Evolutionary conservation across 2,329 filamentous ascomycete species (phyloP).

Genomic region (Colletotrichum sp.): DNA sequence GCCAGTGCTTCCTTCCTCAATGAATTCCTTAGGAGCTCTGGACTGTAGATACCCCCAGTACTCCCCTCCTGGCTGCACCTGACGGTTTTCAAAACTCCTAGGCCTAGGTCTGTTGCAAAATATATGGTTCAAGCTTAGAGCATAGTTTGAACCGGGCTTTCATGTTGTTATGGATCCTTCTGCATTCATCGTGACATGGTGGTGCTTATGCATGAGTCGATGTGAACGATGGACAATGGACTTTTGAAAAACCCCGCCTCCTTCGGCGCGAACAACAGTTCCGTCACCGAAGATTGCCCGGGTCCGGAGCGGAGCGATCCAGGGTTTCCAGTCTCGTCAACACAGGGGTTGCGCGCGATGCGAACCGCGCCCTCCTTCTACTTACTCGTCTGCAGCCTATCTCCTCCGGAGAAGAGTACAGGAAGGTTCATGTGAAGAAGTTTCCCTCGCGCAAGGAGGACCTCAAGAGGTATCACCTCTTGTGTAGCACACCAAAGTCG

Average conservation of each 20-base stretch:
- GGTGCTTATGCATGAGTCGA: not conserved
- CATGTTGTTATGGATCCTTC: fast-evolving
- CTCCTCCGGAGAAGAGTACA: not conserved
- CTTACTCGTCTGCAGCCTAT: not conserved
- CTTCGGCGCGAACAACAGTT: not conserved
- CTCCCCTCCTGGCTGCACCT: not conserved
- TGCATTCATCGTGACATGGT: not conserved
- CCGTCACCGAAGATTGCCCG: not conserved
- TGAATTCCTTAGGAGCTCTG: no score
- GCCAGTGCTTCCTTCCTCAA: no score
- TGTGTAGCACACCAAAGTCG: fast-evolving
- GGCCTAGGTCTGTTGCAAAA: fast-evolving
- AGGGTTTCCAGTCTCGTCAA: not conserved
- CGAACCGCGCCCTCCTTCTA: not conserved
- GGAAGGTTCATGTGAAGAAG: not conserved
- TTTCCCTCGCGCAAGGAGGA: not conserved
- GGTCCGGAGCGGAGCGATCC: not conserved
- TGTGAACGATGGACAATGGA: not conserved
- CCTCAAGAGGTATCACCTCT: fast-evolving
- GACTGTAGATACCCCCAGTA: fast-evolving
- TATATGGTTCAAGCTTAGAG: not conserved
- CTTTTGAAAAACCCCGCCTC: not conserved
- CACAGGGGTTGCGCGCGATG: not conserved
- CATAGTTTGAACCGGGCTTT: fast-evolving
- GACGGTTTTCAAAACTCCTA: not conserved